A percentile compares a stretch with the other conserved stretches of the same genome.
phyloP scores from a whole-genome alignment of 371 early-diverging fungal species.

The Saksenaea vasiformis region DNA sequence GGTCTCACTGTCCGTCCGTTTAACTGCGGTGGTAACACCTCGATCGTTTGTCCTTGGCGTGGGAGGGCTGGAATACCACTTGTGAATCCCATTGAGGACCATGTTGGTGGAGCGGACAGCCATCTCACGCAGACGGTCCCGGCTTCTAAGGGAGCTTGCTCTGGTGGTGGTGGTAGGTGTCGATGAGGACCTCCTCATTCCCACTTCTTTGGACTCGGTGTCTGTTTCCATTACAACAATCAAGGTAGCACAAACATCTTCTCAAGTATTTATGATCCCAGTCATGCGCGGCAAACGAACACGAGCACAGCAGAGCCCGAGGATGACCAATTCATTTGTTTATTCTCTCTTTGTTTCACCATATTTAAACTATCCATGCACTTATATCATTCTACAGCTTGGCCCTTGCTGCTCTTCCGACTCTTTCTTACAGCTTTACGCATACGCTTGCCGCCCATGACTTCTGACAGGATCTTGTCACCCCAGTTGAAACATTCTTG shows the following conservation, averaged over 20 bases:
- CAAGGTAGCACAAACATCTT: neutral
- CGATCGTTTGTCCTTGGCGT: slow-evolving; percentile 1
- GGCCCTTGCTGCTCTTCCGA: neutral
- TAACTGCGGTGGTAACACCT: neutral
- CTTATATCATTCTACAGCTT: neutral
- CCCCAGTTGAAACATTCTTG: slow-evolving; percentile 53
- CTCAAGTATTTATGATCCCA: neutral
- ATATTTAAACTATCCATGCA: neutral
- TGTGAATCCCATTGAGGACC: slow-evolving; percentile 31
- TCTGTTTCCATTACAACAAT: neutral
- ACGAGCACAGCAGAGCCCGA: neutral
- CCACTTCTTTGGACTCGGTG: neutral
- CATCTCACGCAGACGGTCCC: slow-evolving; percentile 31
- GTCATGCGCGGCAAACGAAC: slow-evolving; percentile 1
- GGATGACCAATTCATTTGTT: neutral
- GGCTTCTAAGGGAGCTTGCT: slow-evolving; percentile 7
- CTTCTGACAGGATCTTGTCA: slow-evolving; percentile 30
- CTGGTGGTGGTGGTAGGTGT: neutral
- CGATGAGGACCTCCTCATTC: neutral
- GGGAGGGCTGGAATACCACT: slow-evolving; percentile 19
- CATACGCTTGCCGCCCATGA: slow-evolving; percentile 25
- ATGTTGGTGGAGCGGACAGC: slow-evolving; percentile 19
- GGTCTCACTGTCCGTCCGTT: neutral
- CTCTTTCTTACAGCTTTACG: neutral
- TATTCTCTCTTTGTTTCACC: neutral